Evolutionary conservation across 1,139 yeast species (phyloP), one percentile per base, ranked within the genome.

Genomic region (Zygosaccharomyces sapae): DNA sequence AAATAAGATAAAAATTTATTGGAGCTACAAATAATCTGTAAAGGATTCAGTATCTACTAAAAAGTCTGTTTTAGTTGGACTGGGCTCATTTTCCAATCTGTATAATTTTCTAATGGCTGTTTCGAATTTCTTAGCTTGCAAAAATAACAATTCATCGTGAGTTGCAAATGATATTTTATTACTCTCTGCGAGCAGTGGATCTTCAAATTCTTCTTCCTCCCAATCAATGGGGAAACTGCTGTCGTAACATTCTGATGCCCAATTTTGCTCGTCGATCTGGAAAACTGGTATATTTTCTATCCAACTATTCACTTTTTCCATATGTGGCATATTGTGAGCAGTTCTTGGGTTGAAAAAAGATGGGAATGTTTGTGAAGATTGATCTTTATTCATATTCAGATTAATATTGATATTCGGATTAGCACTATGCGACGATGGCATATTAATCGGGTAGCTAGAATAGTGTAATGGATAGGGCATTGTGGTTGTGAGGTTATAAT

Each of bases 281-380:
- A 47, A 66, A 25, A 73, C 63, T 0, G 89, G 89, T 2, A 83
- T 72, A 18, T 70, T 69, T 4, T 68, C 65, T 31, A 84, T 73
- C 94, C 92, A 84, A 5, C 63, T 67, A 37, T 70, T 69, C 0
- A 84, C 84, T 58, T 83, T 83, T 55, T 83, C 90, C 40, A 65
- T 69, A 46, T 72, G 75, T 1, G 77, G 71, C 87, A 83, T 83
- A 59, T 77, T 80, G 8, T 73, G 67, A 1, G 79, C 78, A 29
- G 66, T 66, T 55, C 86, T 70, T 4, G 90, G 88, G 51, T 81
- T 73, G 58, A 83, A 81, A 9, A 55, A 55, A 2, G 64, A 47
- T 2, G 80, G 79, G 45, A 75, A 70, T 16, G 54, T 45, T 18
- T 44, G 49, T 8, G 38, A 8, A 7, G 48, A 22, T 9, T 45